Conservation (phyloP, 305 asterid genomes). For the Solanum chacoense region DNA sequence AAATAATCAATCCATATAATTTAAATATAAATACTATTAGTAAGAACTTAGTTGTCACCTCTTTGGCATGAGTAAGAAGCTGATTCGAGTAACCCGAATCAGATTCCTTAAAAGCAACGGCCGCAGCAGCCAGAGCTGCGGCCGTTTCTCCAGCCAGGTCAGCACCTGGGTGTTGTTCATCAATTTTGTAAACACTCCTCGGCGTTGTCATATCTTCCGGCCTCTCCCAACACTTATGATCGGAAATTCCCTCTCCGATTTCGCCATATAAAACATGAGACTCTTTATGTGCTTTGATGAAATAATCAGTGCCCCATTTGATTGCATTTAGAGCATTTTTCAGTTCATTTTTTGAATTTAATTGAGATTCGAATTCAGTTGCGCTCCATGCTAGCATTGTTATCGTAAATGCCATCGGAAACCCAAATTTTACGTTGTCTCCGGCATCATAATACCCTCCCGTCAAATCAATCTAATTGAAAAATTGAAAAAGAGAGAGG, state of each 20-base stretch:
- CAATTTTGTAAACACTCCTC: slow-evolving; percentile 31
- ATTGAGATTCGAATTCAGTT: slow-evolving; percentile 23
- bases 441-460: slow-evolving; percentile 77
- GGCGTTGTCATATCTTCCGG: slow-evolving; percentile 76
- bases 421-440: slow-evolving; percentile 55
- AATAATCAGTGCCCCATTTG: slow-evolving; percentile 58
- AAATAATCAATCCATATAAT: background rate
- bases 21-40: background rate
- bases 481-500: background rate
- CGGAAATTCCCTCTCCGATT: slow-evolving; percentile 55
- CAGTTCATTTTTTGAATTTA: slow-evolving; percentile 21
- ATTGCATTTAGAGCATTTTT: slow-evolving; percentile 24
- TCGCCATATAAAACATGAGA: slow-evolving; percentile 42
- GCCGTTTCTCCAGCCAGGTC: slow-evolving; percentile 74
- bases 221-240: slow-evolving; percentile 62
- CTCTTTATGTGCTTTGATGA: slow-evolving; percentile 51
- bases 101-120: slow-evolving; percentile 27
- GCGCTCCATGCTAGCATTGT: slow-evolving; percentile 64
- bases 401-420: slow-evolving; percentile 52
- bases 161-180: slow-evolving; percentile 48
- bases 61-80: slow-evolving; percentile 41
- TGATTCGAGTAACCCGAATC: slow-evolving; percentile 23
- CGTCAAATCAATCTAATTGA: slow-evolving; percentile 30
- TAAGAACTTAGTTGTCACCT: slow-evolving; percentile 12
- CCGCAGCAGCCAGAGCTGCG: slow-evolving; percentile 52